Base-by-base conservation (phyloP, 148 eudicot species). In the Heliosperma pusillum region DNA sequence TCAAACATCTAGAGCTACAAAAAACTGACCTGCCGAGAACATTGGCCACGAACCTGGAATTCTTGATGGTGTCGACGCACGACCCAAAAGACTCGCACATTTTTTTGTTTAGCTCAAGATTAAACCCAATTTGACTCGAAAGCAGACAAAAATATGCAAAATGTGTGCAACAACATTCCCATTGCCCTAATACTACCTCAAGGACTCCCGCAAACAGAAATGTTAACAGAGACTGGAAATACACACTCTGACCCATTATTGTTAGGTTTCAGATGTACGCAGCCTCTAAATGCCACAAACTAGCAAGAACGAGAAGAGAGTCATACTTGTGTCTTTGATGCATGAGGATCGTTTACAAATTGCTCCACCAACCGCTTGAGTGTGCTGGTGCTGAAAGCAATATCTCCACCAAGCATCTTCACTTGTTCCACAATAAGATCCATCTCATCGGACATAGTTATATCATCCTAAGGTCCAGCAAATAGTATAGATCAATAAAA, bases 381-480 rank as follows among this genome's bases (percentile, higher is more conserved):
- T 10, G 97, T 89, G 79, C 99, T 95, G 24, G 97, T 89, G 75
- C 87, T 88, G 88, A 95, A 89, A 69, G 99, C 99, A 87, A 92
- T 95, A 78, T 92, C 99, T 47, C 97, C 99, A 74, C 92, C 92
- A 72, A 95, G 99, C 99, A 92, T 95, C 86, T 95, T 95, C 58
- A 92, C 99, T 87, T 95, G 99, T 88, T 95, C 99, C 74, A 85
- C 94, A 64, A 92, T 80, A 53, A 95, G 93, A 83, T 95, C 99
- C 89, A 89, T 92, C 86, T 95, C 91, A 84, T 96, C 99, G 20
- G 93, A 83, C 78, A 84, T 69, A 75, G 88, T 77, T 74, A 92
- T 81, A 40, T 83, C 92, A 70, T 86, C 94, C 99, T 95, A 79
- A 59, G 61, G 22, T 64, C 63, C 55, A 75, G 62, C 60, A 82